These are phyloP conservation scores for Calocybe gangraenosa DNA, from an alignment of 768 basidiomycete genomes.

Conservation along the genomic window DNA sequence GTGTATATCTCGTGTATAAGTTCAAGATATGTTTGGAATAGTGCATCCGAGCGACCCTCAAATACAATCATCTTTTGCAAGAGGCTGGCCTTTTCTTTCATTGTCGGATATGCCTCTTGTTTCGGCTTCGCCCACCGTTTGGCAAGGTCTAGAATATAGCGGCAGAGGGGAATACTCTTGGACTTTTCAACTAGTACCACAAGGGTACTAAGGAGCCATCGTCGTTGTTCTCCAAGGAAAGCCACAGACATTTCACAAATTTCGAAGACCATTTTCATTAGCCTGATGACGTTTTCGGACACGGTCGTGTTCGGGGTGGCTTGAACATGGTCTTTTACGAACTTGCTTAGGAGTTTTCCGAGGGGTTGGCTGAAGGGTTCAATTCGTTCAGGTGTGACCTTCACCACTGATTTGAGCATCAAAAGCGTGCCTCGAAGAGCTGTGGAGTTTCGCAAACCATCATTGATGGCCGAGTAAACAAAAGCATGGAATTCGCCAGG, in stretches of 20 bases:
- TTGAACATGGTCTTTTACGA: conserved; percentile 84
- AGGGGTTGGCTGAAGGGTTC: conserved; percentile 74
- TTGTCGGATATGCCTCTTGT: conserved; percentile 82
- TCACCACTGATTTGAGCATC: conserved; percentile 83
- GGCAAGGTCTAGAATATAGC: conserved; percentile 80
- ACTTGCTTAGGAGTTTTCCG: conserved; percentile 79
- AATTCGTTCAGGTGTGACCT: conserved; percentile 75
- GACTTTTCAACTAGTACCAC: conserved; percentile 87
- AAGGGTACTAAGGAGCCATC: conserved; percentile 73
- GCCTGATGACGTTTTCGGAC: conserved; percentile 58
- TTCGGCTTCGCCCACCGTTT: conserved; percentile 87
- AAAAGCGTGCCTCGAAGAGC: conserved; percentile 77
- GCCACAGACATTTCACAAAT: conserved; percentile 80
- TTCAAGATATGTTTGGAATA: conserved; percentile 82
- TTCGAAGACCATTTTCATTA: conserved; percentile 77
- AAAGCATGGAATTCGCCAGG: conserved; percentile 75
- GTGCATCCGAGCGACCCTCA: conserved; percentile 71
- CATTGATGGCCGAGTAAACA: conserved; percentile 68
- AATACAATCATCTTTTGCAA: conserved; percentile 85
- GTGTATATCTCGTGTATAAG: conserved; percentile 95
- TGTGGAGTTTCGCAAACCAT: conserved; percentile 71
- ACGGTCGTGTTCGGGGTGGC: conserved; percentile 42
- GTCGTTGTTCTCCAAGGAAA: conserved; percentile 82
- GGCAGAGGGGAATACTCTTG: conserved; percentile 71
- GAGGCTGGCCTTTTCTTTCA: conserved; percentile 92